Evolutionary conservation across 805 yeast genomes (phyloP).

Genomic region (Naumovozyma dairenensis): DNA sequence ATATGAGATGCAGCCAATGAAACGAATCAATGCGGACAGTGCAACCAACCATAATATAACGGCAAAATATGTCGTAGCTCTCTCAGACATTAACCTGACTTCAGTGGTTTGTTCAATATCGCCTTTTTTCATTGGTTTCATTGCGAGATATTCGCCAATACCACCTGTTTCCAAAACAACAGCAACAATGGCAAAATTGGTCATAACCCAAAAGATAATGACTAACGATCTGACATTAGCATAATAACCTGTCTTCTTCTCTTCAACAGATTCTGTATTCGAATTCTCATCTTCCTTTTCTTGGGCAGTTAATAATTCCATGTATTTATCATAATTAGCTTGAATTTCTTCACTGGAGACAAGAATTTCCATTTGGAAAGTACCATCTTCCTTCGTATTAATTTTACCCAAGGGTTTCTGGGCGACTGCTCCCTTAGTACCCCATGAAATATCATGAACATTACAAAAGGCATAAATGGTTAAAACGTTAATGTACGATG

Average conservation of each 20-base stretch:
- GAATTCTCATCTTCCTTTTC: slow-evolving; percentile 31
- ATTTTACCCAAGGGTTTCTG: slow-evolving; percentile 72
- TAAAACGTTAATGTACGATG: slow-evolving; percentile 82
- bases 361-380: slow-evolving; percentile 62
- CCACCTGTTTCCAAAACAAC: slow-evolving; percentile 84
- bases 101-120: slow-evolving; percentile 4
- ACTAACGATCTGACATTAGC: slow-evolving; percentile 86
- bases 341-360: slow-evolving; percentile 72
- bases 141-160: slow-evolving; percentile 34
- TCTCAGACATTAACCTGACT: slow-evolving; percentile 24
- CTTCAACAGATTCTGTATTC: slow-evolving; percentile 34
- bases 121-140: slow-evolving; percentile 12
- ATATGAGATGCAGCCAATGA: slow-evolving; percentile 62
- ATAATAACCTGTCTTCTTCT: slow-evolving; percentile 68
- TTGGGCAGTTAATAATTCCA: slow-evolving; percentile 42
- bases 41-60: slow-evolving; percentile 92
- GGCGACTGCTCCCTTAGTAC: slow-evolving; percentile 78
- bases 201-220: slow-evolving; percentile 79
- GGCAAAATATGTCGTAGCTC: slow-evolving; percentile 62
- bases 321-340: slow-evolving; percentile 54
- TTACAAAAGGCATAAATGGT: slow-evolving; percentile 94
- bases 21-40: slow-evolving; percentile 73
- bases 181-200: slow-evolving; percentile 74
- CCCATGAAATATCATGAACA: slow-evolving; percentile 95
- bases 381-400: slow-evolving; percentile 55